Conservation (phyloP, 768 basidiomycete species). For the Leccinum disarticulatum region DNA sequence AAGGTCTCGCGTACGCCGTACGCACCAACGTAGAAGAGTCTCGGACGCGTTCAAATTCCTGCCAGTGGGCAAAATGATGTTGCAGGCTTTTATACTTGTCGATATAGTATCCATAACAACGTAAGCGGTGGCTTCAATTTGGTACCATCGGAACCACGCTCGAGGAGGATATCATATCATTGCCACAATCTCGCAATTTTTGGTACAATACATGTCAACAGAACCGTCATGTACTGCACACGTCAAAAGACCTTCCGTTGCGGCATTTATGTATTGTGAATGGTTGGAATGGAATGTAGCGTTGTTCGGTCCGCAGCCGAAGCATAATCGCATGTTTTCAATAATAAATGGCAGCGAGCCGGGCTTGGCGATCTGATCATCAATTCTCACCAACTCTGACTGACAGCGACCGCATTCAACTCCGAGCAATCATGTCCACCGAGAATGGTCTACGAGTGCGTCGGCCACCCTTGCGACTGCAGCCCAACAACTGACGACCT, state of each 20-base stretch:
- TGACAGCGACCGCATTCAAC: not conserved
- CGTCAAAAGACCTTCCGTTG: not conserved
- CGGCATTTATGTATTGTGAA: not conserved
- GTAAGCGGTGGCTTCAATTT: not conserved
- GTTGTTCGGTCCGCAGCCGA: not conserved
- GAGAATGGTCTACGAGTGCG: slow-evolving; percentile 46
- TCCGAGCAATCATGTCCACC: slow-evolving; percentile 28
- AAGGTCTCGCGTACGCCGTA: no score
- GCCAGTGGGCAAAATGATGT: not conserved
- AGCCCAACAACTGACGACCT: slow-evolving; percentile 11
- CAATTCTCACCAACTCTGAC: slow-evolving; percentile 1
- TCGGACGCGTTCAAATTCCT: no score
- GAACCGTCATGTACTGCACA: no score
- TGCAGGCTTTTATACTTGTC: not conserved
- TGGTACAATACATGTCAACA: not conserved
- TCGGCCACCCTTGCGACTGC: slow-evolving; percentile 17
- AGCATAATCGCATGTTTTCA: slow-evolving; percentile 14
- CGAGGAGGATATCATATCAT: no score
- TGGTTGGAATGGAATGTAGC: not conserved
- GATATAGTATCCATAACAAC: not conserved
- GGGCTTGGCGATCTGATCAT: slow-evolving; percentile 6
- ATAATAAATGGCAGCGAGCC: slow-evolving; percentile 4
- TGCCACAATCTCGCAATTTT: no score
- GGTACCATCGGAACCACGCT: not conserved
- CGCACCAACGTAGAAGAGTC: no score